phyloP scores from a whole-genome alignment of 2,329 filamentous ascomycete genomes.

The Bipolaris sorokiniana region DNA sequence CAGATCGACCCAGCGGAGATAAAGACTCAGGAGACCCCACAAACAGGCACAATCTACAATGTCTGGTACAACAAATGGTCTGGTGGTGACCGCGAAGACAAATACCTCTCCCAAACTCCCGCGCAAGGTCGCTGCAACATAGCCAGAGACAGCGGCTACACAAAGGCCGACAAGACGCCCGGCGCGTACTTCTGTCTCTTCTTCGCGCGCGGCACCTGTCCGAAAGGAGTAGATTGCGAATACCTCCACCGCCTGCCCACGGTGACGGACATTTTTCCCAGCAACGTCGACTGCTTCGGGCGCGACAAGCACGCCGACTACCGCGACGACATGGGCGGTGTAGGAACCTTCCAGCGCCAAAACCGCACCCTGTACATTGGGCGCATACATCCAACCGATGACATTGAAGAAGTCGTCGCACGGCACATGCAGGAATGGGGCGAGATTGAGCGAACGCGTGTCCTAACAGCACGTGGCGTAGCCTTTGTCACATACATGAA shows the following conservation, averaged over 20 bases:
- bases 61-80: slow-evolving; percentile 99
- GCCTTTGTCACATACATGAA: slow-evolving; percentile 95
- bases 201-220: slow-evolving; percentile 81
- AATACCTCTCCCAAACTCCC: slow-evolving; percentile 80
- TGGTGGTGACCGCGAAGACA: slow-evolving; percentile 92
- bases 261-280: slow-evolving; percentile 87
- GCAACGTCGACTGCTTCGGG: slow-evolving; percentile 94
- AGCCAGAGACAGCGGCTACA: slow-evolving; percentile 65
- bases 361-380: slow-evolving; percentile 95
- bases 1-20: slow-evolving; percentile 87
- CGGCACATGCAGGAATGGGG: slow-evolving; percentile 98
- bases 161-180: slow-evolving; percentile 55
- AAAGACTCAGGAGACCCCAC: slow-evolving; percentile 82
- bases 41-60: slow-evolving; percentile 96
- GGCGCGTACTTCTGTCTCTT: slow-evolving; percentile 91
- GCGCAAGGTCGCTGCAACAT: slow-evolving; percentile 89
- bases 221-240: slow-evolving; percentile 89
- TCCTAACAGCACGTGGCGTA: slow-evolving; percentile 86
- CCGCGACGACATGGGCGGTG: slow-evolving; percentile 96
- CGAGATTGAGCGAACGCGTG: slow-evolving; percentile 83
- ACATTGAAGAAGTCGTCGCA: slow-evolving; percentile 95
- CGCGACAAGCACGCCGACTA: slow-evolving; percentile 93
- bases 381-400: slow-evolving; percentile 91
- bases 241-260: slow-evolving; percentile 89
- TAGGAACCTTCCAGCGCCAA: slow-evolving; percentile 90